Base-by-base conservation (phyloP, 2,329 filamentous ascomycete genomes). In the Fusarium succisae region DNA sequence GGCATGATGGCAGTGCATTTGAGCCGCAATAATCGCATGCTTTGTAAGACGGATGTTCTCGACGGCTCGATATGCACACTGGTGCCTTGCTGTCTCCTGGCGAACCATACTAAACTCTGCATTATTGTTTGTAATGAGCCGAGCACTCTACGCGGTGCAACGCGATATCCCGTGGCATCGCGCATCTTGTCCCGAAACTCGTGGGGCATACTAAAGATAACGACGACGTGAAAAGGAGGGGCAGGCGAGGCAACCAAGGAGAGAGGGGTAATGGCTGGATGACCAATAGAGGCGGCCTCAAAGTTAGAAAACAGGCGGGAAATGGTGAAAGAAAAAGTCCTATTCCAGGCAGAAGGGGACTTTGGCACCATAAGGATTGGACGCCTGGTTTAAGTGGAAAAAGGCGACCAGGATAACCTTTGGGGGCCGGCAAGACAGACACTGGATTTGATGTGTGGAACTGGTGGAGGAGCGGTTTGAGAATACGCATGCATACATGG, bases 291-390 rank as follows among this genome's bases (percentile, higher is more conserved):
- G 48, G 51, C 32, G 53, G 62, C 66, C 39, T 73, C 65, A 56
- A 69, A 69, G 55, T 59, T 69, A 47, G 51, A 63, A 72, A 75
- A 69, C 69, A 53, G 54, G 54, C 47, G 48, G 30, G 61, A 66
- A 47, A 43, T n/a, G 32, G 37, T 51, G 47, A 41, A 54, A 43
- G 20, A 37, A 66, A 61, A 74, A 60, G 71, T 72, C 71, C 71
- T 74, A 72, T 74, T 74, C 58, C 54, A 74, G 71, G 71, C 67
- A 73, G 71, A 64, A 74, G 50, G 50, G 70, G 53, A 71, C 70
- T 73, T 67, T 74, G 70, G 57, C 37, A 26, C 57, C 32, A 62
- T 54, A 28, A 60, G 53, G 61, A 74, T 71, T 73, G 70, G 70
- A 62, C 56, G 61, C 70, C 62, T 74, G 57, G 67, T 66, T 68